These are phyloP conservation scores for Exophiala phaeomuriformis DNA, from an alignment of 2,329 filamentous ascomycete species.

Conservation along the genomic window DNA sequence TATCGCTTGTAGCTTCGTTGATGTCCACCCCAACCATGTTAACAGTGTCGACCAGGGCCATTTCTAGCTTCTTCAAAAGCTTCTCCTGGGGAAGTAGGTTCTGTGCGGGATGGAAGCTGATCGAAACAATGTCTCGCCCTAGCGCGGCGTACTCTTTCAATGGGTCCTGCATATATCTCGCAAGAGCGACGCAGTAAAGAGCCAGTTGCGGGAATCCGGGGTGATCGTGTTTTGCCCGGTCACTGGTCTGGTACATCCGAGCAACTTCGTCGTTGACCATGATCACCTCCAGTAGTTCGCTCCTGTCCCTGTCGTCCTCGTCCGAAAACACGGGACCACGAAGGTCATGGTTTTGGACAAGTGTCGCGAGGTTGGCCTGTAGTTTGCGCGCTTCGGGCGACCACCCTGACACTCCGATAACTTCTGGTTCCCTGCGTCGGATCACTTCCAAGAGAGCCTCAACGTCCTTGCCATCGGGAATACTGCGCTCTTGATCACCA, in stretches of 20 bases:
- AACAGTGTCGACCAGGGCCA: constrained; percentile 97
- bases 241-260: constrained; percentile 88
- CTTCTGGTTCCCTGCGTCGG: constrained; percentile 73
- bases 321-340: constrained; percentile 77
- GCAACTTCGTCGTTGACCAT: constrained; percentile 96
- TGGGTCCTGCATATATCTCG: constrained; percentile 87
- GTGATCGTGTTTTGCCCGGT: constrained; percentile 69
- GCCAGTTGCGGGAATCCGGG: constrained; percentile 70
- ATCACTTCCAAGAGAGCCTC: constrained; percentile 72
- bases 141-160: constrained; percentile 94
- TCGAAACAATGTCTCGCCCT: constrained; percentile 76
- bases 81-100: constrained; percentile 82
- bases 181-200: constrained; percentile 82
- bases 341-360: constrained; percentile 70
- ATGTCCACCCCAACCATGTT: constrained; percentile 94
- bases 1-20: constrained; percentile 77
- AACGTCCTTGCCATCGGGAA: constrained; percentile 58
- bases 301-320: constrained; percentile 67
- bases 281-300: constrained; percentile 76
- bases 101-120: constrained; percentile 85
- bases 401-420: constrained; percentile 82
- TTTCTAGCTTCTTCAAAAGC: constrained; percentile 77
- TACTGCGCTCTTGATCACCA: constrained; percentile 57
- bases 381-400: constrained; percentile 79
- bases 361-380: constrained; percentile 68